A percentile compares a stretch with the other conserved stretches of the same genome.
These are phyloP conservation scores for Penicillium soppii DNA, from an alignment of 495 filamentous ascomycete genomes.

Conservation along the genomic window DNA sequence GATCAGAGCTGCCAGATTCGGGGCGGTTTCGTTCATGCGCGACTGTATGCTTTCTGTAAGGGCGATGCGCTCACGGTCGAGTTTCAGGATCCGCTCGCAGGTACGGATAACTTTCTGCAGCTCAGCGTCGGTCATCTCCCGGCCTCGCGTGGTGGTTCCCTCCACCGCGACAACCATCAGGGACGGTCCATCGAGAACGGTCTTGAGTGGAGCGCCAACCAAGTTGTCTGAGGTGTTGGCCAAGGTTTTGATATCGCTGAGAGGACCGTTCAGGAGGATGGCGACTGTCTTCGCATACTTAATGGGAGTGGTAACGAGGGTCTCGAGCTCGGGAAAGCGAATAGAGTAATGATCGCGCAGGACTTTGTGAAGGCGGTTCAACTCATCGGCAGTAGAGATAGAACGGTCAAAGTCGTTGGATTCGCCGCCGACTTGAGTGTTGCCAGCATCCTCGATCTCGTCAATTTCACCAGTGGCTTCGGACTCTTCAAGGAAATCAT, in stretches of 20 bases:
- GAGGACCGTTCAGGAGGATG: constrained; percentile 87
- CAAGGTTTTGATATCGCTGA: constrained; percentile 82
- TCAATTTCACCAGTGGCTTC: constrained; percentile 14
- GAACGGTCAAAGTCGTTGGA: constrained; percentile 93
- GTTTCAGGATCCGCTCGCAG: constrained; percentile 81
- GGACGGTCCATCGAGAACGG: constrained; percentile 80
- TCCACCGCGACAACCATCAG: constrained; percentile 97
- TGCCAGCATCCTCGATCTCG: constrained; percentile 29
- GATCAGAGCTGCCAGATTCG: constrained; percentile 89
- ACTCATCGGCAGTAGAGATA: constrained; percentile 86
- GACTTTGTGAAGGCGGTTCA: constrained; percentile 91
- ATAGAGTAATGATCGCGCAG: constrained; percentile 93
- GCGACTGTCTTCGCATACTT: constrained; percentile 96
- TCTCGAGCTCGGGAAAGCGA: constrained; percentile 95
- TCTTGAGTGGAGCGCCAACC: constrained; percentile 69
- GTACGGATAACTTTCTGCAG: constrained; percentile 72
- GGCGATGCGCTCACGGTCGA: constrained; percentile 83
- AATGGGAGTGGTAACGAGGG: constrained; percentile 83
- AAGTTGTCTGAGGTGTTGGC: constrained; percentile 70
- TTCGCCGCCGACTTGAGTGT: constrained; percentile 23
- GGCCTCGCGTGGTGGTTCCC: constrained; percentile 83
- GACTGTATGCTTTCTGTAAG: constrained; percentile 96
- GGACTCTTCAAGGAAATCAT: too few relatives aligned
- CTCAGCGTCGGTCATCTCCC: constrained; percentile 70
- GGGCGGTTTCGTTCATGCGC: constrained; percentile 93